Percentiles rank a stretch among this genome's conserved stretches.
phyloP scores from a whole-genome alignment of 2,329 filamentous ascomycete genomes.

The Fusarium marasasianum region DNA sequence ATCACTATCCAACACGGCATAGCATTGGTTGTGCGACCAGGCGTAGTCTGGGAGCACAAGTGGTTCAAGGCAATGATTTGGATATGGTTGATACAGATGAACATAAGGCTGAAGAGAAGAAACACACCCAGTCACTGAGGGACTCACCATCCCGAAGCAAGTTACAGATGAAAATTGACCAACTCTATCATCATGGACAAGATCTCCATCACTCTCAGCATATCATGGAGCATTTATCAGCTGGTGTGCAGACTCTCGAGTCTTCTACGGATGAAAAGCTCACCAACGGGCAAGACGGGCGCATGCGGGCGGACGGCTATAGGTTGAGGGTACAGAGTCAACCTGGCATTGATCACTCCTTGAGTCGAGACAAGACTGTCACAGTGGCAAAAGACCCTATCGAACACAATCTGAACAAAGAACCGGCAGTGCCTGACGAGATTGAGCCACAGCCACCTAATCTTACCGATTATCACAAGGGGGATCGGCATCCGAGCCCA shows the following conservation, averaged over 20 bases:
- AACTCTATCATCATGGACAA: constrained; percentile 47
- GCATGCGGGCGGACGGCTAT: background rate
- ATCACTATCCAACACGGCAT: constrained; percentile 45
- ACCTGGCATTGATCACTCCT: constrained; percentile 11
- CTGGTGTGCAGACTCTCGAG: constrained; percentile 20
- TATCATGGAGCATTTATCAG: constrained; percentile 48
- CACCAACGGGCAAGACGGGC: constrained; percentile 1
- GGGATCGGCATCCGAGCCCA: constrained; percentile 28
- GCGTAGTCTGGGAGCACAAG: constrained; percentile 5
- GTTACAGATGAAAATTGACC: constrained; percentile 43
- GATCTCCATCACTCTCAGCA: constrained; percentile 48
- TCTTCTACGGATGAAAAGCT: background rate
- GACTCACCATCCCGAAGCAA: constrained; percentile 10
- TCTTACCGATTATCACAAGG: constrained; percentile 21
- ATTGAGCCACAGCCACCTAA: constrained; percentile 15
- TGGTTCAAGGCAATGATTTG: background rate
- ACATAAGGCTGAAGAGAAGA: constrained; percentile 1
- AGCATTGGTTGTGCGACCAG: constrained; percentile 45
- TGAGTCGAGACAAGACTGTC: constrained; percentile 23
- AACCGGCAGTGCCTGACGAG: constrained; percentile 6
- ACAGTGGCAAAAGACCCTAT: constrained; percentile 1
- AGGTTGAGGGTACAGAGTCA: background rate
- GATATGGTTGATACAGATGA: constrained; percentile 14
- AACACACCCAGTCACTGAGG: background rate
- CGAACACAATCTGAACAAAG: constrained; percentile 23